Conservation (phyloP, 352 stramenopile genomes). For the Pythium myriotylum region DNA sequence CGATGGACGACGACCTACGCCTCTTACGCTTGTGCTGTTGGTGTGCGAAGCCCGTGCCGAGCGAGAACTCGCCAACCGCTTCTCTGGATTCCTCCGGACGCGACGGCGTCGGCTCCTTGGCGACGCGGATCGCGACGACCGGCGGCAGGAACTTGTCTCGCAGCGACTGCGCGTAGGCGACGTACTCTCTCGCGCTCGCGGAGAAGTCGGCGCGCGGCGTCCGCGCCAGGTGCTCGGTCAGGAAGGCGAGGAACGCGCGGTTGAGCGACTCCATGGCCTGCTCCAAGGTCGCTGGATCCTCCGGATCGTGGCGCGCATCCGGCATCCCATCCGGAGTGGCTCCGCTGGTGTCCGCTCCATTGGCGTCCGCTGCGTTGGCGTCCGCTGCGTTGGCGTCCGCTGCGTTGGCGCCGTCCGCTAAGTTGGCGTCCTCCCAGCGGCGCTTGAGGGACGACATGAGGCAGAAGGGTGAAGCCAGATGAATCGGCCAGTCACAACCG, state of each 20-base stretch:
- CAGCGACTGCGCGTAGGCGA: background rate
- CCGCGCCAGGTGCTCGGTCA: background rate
- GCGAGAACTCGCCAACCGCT: too few species aligned
- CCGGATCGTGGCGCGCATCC: background rate
- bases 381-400: background rate
- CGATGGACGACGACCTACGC: too few species aligned
- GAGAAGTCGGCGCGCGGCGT: background rate
- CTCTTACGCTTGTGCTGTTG: too few species aligned
- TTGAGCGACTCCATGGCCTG: constrained; percentile 6
- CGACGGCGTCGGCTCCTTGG: background rate
- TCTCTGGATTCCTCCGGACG: too few species aligned
- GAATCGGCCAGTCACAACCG: too few species aligned
- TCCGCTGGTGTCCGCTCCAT: too few species aligned
- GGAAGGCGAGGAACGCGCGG: constrained; percentile 1
- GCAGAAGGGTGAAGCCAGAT: too few species aligned
- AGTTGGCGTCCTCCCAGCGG: background rate
- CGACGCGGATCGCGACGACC: background rate
- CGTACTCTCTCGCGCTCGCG: background rate
- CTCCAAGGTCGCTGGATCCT: background rate
- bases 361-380: background rate
- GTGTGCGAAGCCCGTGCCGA: too few species aligned
- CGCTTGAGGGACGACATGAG: constrained; percentile 1
- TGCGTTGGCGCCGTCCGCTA: too few species aligned
- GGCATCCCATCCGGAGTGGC: background rate
- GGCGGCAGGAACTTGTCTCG: background rate